Conservation (phyloP, 768 basidiomycete genomes). For the Flagelloscypha sp. region DNA sequence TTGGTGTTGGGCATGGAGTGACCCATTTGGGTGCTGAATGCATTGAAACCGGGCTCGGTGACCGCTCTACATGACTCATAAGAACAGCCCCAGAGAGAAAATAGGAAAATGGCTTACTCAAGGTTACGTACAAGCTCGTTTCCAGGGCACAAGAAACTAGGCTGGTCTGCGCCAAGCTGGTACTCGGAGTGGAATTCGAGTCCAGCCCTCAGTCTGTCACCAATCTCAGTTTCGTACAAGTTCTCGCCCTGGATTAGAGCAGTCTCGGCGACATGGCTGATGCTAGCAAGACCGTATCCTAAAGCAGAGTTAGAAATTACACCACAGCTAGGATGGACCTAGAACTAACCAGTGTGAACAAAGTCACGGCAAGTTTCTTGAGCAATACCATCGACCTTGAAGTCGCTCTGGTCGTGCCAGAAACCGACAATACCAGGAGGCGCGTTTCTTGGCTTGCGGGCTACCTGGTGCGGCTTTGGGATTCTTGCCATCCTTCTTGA, state of each 20-base stretch:
- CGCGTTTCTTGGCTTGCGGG: constrained; percentile 1
- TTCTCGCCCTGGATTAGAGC: constrained; percentile 6
- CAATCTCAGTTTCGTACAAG: constrained; percentile 5
- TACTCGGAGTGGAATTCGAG: constrained; percentile 5
- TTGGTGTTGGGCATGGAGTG: too few relatives aligned
- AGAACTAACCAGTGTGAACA: constrained; percentile 4
- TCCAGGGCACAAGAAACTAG: too few relatives aligned
- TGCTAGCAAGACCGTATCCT: constrained; percentile 7
- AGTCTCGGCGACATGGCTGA: constrained; percentile 6
- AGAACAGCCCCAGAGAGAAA: too few relatives aligned
- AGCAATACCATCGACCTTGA: constrained; percentile 4
- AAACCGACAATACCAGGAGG: constrained; percentile 1
- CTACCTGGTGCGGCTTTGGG: constrained; percentile 5
- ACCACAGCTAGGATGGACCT: neutral
- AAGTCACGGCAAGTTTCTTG: constrained; percentile 9
- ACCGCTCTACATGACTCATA: too few relatives aligned
- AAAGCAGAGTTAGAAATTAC: neutral
- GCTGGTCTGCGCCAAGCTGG: constrained; percentile 2
- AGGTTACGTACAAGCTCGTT: too few relatives aligned
- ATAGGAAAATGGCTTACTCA: too few relatives aligned
- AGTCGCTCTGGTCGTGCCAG: constrained; percentile 4
- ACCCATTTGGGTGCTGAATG: too few relatives aligned
- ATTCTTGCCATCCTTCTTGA: constrained; percentile 3
- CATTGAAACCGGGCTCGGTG: too few relatives aligned
- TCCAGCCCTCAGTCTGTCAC: constrained; percentile 4